A percentile compares a stretch with the other conserved stretches of the same genome.
Conservation (phyloP, 495 filamentous ascomycete species). For the Parathielavia appendiculata region DNA sequence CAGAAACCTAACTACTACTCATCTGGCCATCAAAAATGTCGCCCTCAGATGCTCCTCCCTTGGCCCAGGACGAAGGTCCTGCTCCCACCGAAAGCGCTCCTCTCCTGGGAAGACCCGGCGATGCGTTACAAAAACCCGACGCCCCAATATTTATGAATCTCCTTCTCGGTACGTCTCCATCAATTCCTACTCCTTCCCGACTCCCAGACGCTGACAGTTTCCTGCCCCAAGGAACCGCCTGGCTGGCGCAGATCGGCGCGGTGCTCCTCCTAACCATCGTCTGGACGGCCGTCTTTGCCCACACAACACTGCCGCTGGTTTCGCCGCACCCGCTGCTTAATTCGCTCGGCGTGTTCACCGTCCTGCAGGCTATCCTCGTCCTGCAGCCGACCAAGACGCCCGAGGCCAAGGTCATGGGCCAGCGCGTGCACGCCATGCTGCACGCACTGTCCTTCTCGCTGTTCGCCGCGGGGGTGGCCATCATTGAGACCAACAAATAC, state of each 20-base stretch:
- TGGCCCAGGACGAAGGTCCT: background rate
- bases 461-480: conserved; percentile 60
- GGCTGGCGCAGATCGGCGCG: conserved; percentile 35
- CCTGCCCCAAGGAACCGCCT: conserved; percentile 38
- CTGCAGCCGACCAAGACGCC: conserved; percentile 82
- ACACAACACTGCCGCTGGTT: conserved; percentile 63
- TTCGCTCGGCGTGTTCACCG: conserved; percentile 63
- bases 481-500: conserved; percentile 82
- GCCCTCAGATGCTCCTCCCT: conserved; percentile 4
- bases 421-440: conserved; percentile 60
- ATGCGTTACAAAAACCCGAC: conserved; percentile 62
- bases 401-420: conserved; percentile 65
- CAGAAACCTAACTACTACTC: no score
- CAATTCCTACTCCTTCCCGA: background rate
- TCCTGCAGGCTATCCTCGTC: conserved; percentile 74
- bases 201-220: conserved; percentile 38
- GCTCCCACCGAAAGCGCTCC: conserved; percentile 60
- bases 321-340: conserved; percentile 85
- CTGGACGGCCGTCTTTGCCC: conserved; percentile 66
- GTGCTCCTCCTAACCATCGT: conserved; percentile 63
- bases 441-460: conserved; percentile 57
- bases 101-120: conserved; percentile 66
- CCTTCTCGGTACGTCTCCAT: conserved; percentile 57
- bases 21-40: conserved; percentile 10
- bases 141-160: conserved; percentile 65